A percentile compares a stretch with the other conserved stretches of the same genome.
These are phyloP conservation scores for Populus deltoides DNA, from an alignment of 345 rosid species.

Conservation along the genomic window DNA sequence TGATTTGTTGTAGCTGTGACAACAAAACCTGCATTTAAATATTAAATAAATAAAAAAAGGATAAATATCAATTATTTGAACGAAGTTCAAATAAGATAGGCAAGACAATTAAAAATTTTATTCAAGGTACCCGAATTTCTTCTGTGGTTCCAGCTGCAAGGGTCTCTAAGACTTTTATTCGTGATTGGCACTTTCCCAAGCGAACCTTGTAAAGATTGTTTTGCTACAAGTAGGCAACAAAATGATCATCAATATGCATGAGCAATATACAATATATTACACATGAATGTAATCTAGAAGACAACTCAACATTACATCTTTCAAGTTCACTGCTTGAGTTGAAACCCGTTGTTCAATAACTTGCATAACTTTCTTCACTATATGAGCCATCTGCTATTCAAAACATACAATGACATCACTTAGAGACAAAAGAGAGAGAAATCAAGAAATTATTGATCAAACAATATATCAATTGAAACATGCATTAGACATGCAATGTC, in stretches of 20 bases:
- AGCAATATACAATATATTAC: conserved; percentile 11
- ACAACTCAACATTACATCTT: conserved; percentile 51
- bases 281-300: conserved; percentile 4
- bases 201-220: conserved; percentile 57
- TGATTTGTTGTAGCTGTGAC: conserved; percentile 24
- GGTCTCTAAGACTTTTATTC: conserved; percentile 70
- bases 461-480: conserved; percentile 7
- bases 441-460: background rate
- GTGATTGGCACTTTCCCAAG: conserved; percentile 73
- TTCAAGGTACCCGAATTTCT: conserved; percentile 66
- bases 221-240: conserved; percentile 55
- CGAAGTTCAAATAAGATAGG: conserved; percentile 8
- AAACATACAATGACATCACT: background rate
- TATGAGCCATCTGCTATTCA: conserved; percentile 49
- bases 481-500: conserved; percentile 12
- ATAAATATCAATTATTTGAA: conserved; percentile 13
- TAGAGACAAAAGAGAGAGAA: conserved; percentile 10
- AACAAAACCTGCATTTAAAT: conserved; percentile 20
- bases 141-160: conserved; percentile 63
- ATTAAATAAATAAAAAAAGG: background rate
- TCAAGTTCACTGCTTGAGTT: conserved; percentile 61
- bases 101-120: conserved; percentile 12
- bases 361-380: conserved; percentile 58
- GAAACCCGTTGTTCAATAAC: conserved; percentile 72
- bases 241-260: conserved; percentile 21